Evolutionary conservation across 2,329 filamentous ascomycete species (phyloP), one percentile per base, ranked within the genome.

Genomic region (Tolypocladium ovalisporum): DNA sequence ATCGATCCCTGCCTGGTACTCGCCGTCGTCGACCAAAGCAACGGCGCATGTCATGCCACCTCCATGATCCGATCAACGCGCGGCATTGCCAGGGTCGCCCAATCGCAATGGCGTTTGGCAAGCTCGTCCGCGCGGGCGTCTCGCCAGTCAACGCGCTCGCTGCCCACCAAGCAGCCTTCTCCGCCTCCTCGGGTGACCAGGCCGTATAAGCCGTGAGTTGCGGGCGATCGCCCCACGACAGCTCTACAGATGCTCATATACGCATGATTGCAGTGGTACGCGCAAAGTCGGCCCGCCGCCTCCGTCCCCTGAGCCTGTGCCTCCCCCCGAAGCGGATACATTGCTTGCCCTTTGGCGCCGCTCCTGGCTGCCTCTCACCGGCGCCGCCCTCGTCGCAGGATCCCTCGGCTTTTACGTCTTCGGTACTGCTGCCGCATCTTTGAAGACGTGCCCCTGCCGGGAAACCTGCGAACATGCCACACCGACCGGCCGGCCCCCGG

Each of bases 401-500:
- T 71, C 73, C 51, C 66, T 80, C n/a, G 76, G 77, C 60, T 73
- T 75, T 65, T 80, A 80, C 69, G 68, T 78, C 36, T 67, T 75
- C 59, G 67, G 72, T 56, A 70, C 76, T 35, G 58, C 70, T 54
- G 63, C 69, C 57, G 73, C 74, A 17, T 67, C 71, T 27, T 58
- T 72, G 60, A 70, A 67, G 39, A 54, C 63, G 3, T 60, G 64
- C 1, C 60, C 65, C 32, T 63, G 64, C 52, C 60, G 59, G 52
- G 15, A 54, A 40, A 64, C 66, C 59, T 67, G 66, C 57, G 68
- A 71, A 56, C 71, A 76, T 57, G 60, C 66, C 49, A 61, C 65
- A 15, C 76, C 79, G 5, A 80, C 79, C 24, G 79, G 79, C 36
- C 76, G 77, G 13, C 77, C 79, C 4, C 70, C 74, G 29, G 73